phyloP scores from a whole-genome alignment of 2,329 filamentous ascomycete species.

The Grosmannia clavigera region DNA sequence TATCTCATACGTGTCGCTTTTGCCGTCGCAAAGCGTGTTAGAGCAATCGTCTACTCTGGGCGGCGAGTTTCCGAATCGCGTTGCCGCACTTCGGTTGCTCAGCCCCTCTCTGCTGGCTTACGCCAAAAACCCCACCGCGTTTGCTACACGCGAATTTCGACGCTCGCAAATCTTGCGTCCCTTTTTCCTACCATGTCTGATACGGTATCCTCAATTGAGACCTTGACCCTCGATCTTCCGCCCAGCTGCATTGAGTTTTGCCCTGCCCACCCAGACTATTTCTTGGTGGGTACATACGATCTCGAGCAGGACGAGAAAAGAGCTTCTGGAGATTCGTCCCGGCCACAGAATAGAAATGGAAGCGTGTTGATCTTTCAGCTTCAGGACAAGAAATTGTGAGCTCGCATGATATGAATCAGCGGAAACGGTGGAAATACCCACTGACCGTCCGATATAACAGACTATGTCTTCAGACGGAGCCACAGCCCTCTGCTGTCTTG shows the following conservation, averaged over 20 bases:
- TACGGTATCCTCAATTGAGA: conserved; percentile 29
- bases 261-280: conserved; percentile 45
- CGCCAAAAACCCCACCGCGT: background rate
- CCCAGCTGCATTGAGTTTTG: conserved; percentile 72
- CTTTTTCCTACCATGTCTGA: conserved; percentile 5
- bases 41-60: too few relatives aligned
- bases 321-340: conserved; percentile 18
- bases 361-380: conserved; percentile 58
- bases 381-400: conserved; percentile 42
- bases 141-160: background rate
- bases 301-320: conserved; percentile 38
- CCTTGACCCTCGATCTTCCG: conserved; percentile 49
- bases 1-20: too few relatives aligned
- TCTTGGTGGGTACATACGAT: conserved; percentile 78
- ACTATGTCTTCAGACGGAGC: conserved; percentile 37
- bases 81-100: background rate
- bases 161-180: background rate
- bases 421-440: background rate
- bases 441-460: background rate
- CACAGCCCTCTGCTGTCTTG: conserved; percentile 62
- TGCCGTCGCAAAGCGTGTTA: too few relatives aligned
- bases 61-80: background rate
- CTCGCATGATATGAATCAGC: conserved; percentile 7
- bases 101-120: too few relatives aligned
- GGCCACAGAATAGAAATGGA: conserved; percentile 55